Base-by-base conservation (phyloP, 306 rosid species). In the Nissolia schottii region DNA sequence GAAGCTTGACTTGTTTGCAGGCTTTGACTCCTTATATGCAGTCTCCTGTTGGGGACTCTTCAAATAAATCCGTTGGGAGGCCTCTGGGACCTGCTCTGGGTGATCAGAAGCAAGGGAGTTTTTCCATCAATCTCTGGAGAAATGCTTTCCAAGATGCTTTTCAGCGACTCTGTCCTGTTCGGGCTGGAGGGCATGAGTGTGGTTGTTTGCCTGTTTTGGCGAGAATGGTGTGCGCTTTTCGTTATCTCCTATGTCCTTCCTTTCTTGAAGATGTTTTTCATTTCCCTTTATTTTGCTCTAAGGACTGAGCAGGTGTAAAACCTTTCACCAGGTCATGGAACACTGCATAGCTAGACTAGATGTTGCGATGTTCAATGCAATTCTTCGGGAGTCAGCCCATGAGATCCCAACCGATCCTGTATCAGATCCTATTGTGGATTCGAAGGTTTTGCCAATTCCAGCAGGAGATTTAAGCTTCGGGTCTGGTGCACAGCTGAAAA, bases 381-480 rank as follows among this genome's bases (percentile, higher is more conserved):
- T 94, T 76, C 86, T 94, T 77, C 90, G 99, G 24, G 99, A 94
- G 86, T 94, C 99, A 18, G 95, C 86, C 67, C 85, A 83, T 62
- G 99, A 94, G 85, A 85, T 94, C 60, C 99, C 99, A 22, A 94
- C 97, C 25, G 99, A 94, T 81, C 99, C 99, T 22, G 78, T 94
- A 51, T 94, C 99, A 27, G 99, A 94, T 77, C 99, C 99, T 66
- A 91, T 94, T 24, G 76, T 91, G 43, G 99, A 94, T 84, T 81
- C 96, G 27, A 88, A 83, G 76, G 99, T 94, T 80, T 81, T 94
- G 80, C 97, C 99, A 24, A 94, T 94, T 79, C 96, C 96, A 5
- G 97, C 97, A 22, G 99, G 99, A 56, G 84, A 94, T 78, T 84
- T 94, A 85, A 94, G 99, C 75, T 94, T 94, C 62, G 96, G 99